These are phyloP conservation scores for Zoysia japonica DNA, from an alignment of 176 grass and related monocot species.

Conservation along the genomic window DNA sequence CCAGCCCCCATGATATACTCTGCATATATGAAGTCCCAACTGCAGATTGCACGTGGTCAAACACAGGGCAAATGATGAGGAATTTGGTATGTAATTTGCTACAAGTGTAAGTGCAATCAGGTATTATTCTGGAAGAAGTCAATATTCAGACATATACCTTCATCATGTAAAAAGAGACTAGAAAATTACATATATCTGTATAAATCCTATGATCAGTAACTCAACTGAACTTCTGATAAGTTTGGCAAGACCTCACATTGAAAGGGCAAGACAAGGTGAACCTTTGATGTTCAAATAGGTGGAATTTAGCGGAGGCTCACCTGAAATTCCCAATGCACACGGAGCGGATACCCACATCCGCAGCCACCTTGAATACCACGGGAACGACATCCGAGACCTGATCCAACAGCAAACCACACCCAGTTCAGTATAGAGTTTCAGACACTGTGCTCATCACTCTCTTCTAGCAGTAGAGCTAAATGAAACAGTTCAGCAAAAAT, in stretches of 20 bases:
- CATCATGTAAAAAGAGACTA: background rate
- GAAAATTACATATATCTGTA: background rate
- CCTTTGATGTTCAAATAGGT: background rate
- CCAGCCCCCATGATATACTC: slow-evolving; percentile 87
- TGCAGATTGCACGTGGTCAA: slow-evolving; percentile 38
- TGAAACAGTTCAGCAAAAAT: background rate
- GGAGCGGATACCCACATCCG: slow-evolving; percentile 86
- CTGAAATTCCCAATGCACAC: slow-evolving; percentile 95
- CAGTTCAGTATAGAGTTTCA: background rate
- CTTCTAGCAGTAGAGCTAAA: background rate
- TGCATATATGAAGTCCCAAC: slow-evolving; percentile 99
- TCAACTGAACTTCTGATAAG: background rate
- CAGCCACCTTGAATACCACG: slow-evolving; percentile 78
- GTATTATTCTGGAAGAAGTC: background rate
- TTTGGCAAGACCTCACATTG: background rate
- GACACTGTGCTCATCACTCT: background rate
- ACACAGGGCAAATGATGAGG: background rate
- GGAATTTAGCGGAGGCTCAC: slow-evolving; percentile 26
- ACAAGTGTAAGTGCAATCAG: background rate
- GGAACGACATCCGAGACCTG: slow-evolving; percentile 96
- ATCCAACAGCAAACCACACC: background rate
- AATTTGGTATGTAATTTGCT: background rate
- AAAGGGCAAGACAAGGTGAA: background rate
- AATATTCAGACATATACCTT: background rate
- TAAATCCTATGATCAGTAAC: background rate